phyloP scores from a whole-genome alignment of 306 rosid species.

The Carpinus fangiana region DNA sequence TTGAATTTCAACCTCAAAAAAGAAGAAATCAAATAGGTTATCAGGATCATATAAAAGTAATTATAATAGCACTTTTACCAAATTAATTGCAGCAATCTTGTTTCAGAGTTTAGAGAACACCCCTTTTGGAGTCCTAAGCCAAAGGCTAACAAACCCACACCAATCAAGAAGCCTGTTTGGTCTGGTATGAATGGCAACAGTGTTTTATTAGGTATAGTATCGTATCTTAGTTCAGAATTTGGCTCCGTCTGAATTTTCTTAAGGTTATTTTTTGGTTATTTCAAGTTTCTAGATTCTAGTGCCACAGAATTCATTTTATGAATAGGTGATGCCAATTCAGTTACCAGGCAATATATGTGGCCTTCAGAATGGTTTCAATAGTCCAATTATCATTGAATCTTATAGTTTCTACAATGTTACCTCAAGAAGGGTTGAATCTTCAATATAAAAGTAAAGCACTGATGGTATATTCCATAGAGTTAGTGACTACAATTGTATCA shows the following conservation, averaged over 20 bases:
- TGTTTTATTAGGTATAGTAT: neutral
- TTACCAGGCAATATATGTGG: neutral
- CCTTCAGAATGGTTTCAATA: neutral
- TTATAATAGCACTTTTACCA: neutral
- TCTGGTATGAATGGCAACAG: neutral
- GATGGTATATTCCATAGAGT: too few species aligned
- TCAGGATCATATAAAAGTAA: neutral
- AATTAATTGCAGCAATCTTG: neutral
- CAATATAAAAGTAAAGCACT: too few species aligned
- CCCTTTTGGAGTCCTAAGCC: neutral
- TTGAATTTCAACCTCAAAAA: neutral
- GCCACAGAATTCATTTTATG: neutral
- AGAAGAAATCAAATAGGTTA: neutral
- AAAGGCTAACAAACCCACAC: neutral
- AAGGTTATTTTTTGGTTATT: neutral
- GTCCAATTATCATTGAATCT: neutral
- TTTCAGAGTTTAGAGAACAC: neutral
- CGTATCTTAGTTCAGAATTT: neutral
- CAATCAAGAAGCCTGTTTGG: neutral
- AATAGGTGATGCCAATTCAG: neutral
- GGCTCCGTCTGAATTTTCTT: neutral
- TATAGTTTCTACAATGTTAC: neutral
- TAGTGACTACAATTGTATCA: too few species aligned
- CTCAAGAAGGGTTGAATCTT: neutral
- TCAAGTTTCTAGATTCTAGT: neutral